phyloP scores from a whole-genome alignment of 192 early-diverging fungal genomes.

The Chytriomyces hyalinus region DNA sequence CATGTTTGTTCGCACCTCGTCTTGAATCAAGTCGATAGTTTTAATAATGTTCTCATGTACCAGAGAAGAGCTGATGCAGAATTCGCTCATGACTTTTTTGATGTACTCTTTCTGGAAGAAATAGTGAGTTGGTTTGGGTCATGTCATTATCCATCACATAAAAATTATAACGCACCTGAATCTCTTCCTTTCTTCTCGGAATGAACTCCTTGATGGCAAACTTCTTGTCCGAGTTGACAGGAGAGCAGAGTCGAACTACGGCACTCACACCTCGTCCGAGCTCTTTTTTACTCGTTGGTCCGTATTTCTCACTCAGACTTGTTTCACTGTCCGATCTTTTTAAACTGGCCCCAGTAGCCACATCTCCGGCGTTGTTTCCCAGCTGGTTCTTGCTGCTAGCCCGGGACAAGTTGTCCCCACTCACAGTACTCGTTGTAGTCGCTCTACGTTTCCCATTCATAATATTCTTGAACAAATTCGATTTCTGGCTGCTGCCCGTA shows the following conservation, averaged over 20 bases:
- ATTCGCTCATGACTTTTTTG: constrained; percentile 94
- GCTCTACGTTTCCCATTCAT: constrained; percentile 2
- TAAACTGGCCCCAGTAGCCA: neutral
- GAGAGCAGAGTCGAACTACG: constrained; percentile 83
- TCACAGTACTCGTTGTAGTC: neutral
- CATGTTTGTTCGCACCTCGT: constrained; percentile 69
- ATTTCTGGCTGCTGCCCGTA: neutral
- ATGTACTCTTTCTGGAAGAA: constrained; percentile 82
- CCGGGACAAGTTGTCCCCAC: neutral
- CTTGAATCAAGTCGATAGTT: constrained; percentile 93
- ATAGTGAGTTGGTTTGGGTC: constrained; percentile 74
- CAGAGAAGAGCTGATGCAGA: constrained; percentile 90
- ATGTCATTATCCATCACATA: constrained; percentile 79
- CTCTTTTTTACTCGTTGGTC: constrained; percentile 58
- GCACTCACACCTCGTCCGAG: constrained; percentile 93
- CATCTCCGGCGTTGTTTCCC: neutral
- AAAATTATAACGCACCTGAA: too few species aligned
- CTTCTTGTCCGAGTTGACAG: constrained; percentile 62
- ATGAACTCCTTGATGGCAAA: constrained; percentile 72
- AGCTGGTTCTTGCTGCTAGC: neutral
- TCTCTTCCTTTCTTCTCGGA: constrained; percentile 9
- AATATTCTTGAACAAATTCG: constrained; percentile 27
- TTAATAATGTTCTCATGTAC: constrained; percentile 87
- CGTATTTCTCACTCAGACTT: constrained; percentile 59
- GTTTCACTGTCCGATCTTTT: constrained; percentile 41